Percentiles rank a stretch among this genome's conserved stretches.
Conservation (phyloP, 352 stramenopile species). For the Peronospora belbahrii region DNA sequence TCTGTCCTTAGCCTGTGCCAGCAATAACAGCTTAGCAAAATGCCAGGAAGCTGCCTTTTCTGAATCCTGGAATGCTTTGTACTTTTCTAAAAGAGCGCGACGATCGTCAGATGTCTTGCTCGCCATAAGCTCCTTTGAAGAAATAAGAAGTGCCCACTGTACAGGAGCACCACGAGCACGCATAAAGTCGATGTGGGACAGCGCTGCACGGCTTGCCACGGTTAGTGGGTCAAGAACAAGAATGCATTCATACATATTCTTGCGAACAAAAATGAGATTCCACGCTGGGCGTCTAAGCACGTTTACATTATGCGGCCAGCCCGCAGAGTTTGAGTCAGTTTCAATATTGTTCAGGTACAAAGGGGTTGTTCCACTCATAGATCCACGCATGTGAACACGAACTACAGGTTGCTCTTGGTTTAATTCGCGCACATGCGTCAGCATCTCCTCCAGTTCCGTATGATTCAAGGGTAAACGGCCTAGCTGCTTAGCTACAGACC, state of each 20-base stretch:
- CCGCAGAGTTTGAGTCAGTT: constrained; percentile 41
- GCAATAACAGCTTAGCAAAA: constrained; percentile 70
- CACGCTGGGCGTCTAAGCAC: constrained; percentile 47
- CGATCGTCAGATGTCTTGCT: constrained; percentile 35
- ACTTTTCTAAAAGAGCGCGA: constrained; percentile 30
- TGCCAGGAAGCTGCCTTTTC: constrained; percentile 62
- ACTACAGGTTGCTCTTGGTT: constrained; percentile 37
- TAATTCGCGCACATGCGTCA: constrained; percentile 45
- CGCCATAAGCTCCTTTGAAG: constrained; percentile 58
- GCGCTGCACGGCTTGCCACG: constrained; percentile 31
- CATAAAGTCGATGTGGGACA: constrained; percentile 64
- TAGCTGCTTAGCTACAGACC: constrained; percentile 65
- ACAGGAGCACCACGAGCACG: constrained; percentile 62
- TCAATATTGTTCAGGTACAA: constrained; percentile 83
- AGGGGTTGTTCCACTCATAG: constrained; percentile 45
- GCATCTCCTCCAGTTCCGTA: constrained; percentile 48
- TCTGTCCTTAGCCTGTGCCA: constrained; percentile 51
- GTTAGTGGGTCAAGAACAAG: constrained; percentile 62
- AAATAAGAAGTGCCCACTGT: constrained; percentile 68
- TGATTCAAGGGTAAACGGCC: constrained; percentile 35
- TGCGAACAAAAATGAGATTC: constrained; percentile 80
- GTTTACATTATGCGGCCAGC: constrained; percentile 45
- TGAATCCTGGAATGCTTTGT: constrained; percentile 30
- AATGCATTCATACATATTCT: constrained; percentile 85
- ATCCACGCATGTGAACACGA: constrained; percentile 60